A percentile compares a stretch with the other conserved stretches of the same genome.
Conservation (phyloP, 2,329 filamentous ascomycete genomes). For the Cytospora paraplurivora region DNA sequence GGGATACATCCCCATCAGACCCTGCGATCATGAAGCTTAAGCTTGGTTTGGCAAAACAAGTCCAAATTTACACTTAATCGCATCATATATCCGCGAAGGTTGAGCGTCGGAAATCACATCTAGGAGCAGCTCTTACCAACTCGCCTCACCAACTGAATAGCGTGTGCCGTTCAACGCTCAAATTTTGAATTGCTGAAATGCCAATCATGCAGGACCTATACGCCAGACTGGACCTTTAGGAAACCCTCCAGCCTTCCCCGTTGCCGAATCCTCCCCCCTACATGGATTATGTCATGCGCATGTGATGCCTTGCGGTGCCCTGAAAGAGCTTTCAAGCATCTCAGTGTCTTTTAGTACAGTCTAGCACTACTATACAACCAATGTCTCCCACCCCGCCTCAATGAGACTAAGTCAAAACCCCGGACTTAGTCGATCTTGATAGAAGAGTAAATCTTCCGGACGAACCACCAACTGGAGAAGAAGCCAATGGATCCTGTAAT, state of each 20-base stretch:
- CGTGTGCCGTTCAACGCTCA: not conserved
- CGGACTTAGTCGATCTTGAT: constrained; percentile 86
- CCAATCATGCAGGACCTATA: constrained; percentile 11
- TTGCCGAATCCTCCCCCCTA: too few species aligned
- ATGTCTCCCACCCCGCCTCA: not conserved
- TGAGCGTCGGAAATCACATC: not conserved
- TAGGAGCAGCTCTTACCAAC: not conserved
- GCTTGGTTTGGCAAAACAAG: too few species aligned
- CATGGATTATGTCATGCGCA: constrained; percentile 2
- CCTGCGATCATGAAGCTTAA: too few species aligned
- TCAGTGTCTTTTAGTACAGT: constrained; percentile 23
- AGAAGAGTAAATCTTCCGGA: constrained; percentile 91
- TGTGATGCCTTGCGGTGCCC: constrained; percentile 1
- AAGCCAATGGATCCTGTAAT: constrained; percentile 85
- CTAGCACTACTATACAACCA: constrained; percentile 29
- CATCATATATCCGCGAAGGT: not conserved
- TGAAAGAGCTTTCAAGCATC: not conserved
- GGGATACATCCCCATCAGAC: too few species aligned
- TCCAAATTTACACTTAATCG: not conserved
- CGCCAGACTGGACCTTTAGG: not conserved
- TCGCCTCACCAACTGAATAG: not conserved
- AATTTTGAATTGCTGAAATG: constrained; percentile 11
- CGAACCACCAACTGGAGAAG: constrained; percentile 92
- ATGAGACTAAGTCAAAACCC: not conserved
- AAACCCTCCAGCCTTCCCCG: not conserved